Conservation (phyloP, 2,329 filamentous ascomycete genomes). For the Calonectria fujianensis region DNA sequence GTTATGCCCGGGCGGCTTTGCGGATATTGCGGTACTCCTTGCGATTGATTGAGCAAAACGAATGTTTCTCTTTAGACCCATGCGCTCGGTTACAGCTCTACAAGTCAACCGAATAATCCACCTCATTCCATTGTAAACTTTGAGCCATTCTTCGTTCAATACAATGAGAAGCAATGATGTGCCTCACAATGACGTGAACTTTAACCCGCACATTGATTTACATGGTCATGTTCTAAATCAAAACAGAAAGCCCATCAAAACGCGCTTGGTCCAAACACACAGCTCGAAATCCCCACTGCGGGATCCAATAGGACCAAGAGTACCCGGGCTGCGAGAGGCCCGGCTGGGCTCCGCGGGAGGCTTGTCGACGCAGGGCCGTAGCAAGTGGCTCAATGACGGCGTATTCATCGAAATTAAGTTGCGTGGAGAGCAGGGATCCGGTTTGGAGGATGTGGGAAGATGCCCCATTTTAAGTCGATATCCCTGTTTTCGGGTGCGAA, state of each 20-base stretch:
- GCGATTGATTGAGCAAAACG: too few species aligned
- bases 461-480: background rate
- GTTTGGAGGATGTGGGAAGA: background rate
- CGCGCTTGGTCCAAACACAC: background rate
- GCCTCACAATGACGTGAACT: background rate
- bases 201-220: background rate
- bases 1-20: background rate
- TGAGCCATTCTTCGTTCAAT: background rate
- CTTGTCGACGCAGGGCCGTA: background rate
- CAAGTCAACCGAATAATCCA: too few species aligned
- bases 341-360: background rate
- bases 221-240: background rate
- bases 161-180: background rate
- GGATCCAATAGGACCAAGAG: slow-evolving; percentile 5
- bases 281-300: background rate
- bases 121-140: background rate
- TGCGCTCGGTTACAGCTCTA: too few species aligned
- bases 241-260: background rate
- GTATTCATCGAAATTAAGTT: slow-evolving; percentile 22
- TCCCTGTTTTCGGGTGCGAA: slow-evolving; percentile 21
- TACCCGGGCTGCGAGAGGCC: background rate
- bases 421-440: background rate
- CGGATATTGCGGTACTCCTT: background rate
- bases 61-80: too few species aligned
- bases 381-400: background rate